Evolutionary conservation across 331 rosid genomes (phyloP).

Genomic region (Acacia concinna): DNA sequence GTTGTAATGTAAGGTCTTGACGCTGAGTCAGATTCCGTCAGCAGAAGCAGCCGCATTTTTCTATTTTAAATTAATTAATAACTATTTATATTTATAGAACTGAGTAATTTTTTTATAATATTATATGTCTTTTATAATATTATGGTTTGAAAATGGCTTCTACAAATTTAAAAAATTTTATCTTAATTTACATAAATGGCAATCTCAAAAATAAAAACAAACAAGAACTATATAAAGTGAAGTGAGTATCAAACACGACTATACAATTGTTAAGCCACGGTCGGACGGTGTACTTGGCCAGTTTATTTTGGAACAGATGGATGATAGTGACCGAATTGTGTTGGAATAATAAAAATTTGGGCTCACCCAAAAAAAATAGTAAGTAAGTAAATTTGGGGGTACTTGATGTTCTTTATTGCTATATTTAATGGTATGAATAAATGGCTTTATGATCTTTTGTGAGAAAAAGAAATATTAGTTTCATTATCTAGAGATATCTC

Average conservation of each 20-base stretch:
- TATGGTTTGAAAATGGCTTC: too few relatives aligned
- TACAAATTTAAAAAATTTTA: too few relatives aligned
- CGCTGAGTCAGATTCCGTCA: constrained; percentile 35
- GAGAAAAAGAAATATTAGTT: background rate
- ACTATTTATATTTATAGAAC: background rate
- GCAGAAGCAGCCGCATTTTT: constrained; percentile 28
- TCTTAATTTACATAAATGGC: too few relatives aligned
- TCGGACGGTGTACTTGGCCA: background rate
- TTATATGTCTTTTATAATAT: too few relatives aligned
- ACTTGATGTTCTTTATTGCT: constrained; percentile 15
- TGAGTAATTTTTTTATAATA: too few relatives aligned
- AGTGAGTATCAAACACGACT: too few relatives aligned
- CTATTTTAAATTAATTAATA: background rate
- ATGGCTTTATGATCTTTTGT: background rate
- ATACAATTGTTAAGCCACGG: too few relatives aligned
- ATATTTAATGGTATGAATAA: background rate
- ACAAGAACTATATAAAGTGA: too few relatives aligned
- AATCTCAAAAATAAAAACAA: too few relatives aligned
- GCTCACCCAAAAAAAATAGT: background rate
- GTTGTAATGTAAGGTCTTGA: constrained; percentile 57
- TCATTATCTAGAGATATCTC: background rate
- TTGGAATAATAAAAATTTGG: background rate
- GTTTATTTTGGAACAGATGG: background rate
- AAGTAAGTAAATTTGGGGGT: background rate
- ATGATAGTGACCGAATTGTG: constrained; percentile 23